Evolutionary conservation across 1,139 yeast species (phyloP), one percentile per base, ranked within the genome.

Genomic region (Eremothecium gossypii): DNA sequence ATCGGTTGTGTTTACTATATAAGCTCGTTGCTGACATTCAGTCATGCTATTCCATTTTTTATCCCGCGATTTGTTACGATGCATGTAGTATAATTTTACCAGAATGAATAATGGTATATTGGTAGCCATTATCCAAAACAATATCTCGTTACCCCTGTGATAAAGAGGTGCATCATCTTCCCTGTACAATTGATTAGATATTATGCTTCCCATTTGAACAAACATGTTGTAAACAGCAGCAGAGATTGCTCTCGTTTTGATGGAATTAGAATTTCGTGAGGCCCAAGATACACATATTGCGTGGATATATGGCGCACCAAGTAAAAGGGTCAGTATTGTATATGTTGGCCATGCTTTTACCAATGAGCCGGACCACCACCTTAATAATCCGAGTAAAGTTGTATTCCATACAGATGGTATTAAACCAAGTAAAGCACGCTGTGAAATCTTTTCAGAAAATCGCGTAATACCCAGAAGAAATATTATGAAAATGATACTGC

Each of bases 181-280:
- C 42, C 78, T 66, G 57, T 79, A 81, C 12, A 46, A 38, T 33
- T 48, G 46, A n/a, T 32, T 40, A 7, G 49, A 38, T 50, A 39
- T 36, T 5, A 79, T 73, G 36, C 65, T 59, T 1, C 80, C 80
- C 1, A 73, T 58, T 58, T 80, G 87, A 3, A 73, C 77, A 50
- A 68, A 67, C 68, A 79, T 78, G 52, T 80, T 80, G 61, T 76
- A 77, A 20, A 79, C 46, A 0, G 87, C 79, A 2, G 82, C 71
- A 10, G 78, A 68, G 7, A 79, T 70, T 0, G 84, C 71, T 50
- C 87, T 65, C 4, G 75, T 67, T 43, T 74, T 63, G 17, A 80
- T 76, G 17, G 79, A 69, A 47, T 76, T 75, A 7, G 84, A 69
- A 51, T 79, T 79, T 44, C 74, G 61, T 1, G 83, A 76, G 33